Evolutionary conservation across 202 grass and related monocot species (phyloP).

Genomic region (Cymbopogon flexuosus): DNA sequence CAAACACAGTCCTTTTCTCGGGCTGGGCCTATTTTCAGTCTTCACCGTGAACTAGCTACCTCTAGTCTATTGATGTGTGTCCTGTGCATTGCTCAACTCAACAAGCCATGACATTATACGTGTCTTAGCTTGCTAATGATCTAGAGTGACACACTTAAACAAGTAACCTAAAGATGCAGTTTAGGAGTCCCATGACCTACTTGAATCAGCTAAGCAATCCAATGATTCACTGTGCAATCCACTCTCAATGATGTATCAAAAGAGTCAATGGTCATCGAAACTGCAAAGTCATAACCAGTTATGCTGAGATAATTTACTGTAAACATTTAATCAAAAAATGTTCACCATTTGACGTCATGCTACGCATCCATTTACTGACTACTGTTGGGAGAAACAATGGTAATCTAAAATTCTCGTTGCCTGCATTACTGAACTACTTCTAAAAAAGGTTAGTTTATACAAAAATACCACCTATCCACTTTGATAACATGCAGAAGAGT

Average conservation of each 20-base stretch:
- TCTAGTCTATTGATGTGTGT: not conserved
- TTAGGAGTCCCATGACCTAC: not conserved
- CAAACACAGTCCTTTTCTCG: not conserved
- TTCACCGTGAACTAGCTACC: not conserved
- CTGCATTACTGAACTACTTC: not conserved
- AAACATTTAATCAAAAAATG: not conserved
- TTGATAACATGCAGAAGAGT: constrained; percentile 26
- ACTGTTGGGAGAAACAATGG: not conserved
- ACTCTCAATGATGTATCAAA: not conserved
- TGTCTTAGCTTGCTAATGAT: not conserved
- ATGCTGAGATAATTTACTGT: not conserved
- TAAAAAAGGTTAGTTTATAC: constrained; percentile 20
- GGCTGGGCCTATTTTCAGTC: not conserved
- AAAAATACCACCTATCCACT: not conserved
- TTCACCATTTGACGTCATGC: not conserved
- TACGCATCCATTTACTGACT: not conserved
- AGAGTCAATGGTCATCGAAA: not conserved
- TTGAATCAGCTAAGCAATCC: not conserved
- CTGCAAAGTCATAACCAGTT: not conserved
- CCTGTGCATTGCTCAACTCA: not conserved
- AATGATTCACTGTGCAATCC: not conserved
- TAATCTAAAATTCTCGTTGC: constrained; percentile 14
- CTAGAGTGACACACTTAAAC: not conserved
- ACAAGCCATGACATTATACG: not conserved
- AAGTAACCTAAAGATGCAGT: not conserved